Base-by-base conservation (phyloP, 345 rosid species). In the Eucalyptus fibrosa region DNA sequence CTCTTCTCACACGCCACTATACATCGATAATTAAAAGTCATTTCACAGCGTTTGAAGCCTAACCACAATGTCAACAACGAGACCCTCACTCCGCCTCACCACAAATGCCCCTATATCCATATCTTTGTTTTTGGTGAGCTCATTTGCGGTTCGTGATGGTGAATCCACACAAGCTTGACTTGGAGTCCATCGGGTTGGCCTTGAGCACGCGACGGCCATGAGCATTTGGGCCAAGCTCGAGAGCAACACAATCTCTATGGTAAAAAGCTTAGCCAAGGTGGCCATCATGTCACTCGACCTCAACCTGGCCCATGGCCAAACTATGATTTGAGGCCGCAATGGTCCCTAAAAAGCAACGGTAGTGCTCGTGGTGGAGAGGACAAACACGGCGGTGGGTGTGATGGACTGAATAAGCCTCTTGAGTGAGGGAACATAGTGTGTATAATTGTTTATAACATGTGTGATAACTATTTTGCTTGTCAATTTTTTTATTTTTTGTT, bases 351-450 rank as follows among this genome's bases (percentile, higher is more conserved):
- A 15, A 13, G 69, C 67, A 28, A 30, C 8, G 2, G 8, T 1
- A 13, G 32, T 2, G 1, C 69, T 60, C 17, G 4, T 28, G 69
- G 69, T 12, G 32, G 69, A 60, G 69, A 60, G 17, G 67, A n/a
- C 8, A 60, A 8, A 12, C 8, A 15, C 2, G 4, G 17, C 2
- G 15, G 32, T 6, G 8, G 17, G 69, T 12, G 67, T 7, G 17
- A 60, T 13, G 2, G 8, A 28, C 8, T 12, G 32, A 44, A 44
- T 9, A 44, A 60, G 69, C 32, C 69, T 60, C 32, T 60, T 1
- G 4, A 12, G 16, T 0, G 8, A 28, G 67, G 32, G 4, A 7
- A 28, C 3, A 6, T 0, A 26, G 17, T 30, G 16, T 0, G 2
- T 12, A 28, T 28, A n/a, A 13, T 17, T 3, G 1, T 60, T 60